Evolutionary conservation across 805 yeast genomes (phyloP).

Genomic region (Lipomyces yamanashiensis): DNA sequence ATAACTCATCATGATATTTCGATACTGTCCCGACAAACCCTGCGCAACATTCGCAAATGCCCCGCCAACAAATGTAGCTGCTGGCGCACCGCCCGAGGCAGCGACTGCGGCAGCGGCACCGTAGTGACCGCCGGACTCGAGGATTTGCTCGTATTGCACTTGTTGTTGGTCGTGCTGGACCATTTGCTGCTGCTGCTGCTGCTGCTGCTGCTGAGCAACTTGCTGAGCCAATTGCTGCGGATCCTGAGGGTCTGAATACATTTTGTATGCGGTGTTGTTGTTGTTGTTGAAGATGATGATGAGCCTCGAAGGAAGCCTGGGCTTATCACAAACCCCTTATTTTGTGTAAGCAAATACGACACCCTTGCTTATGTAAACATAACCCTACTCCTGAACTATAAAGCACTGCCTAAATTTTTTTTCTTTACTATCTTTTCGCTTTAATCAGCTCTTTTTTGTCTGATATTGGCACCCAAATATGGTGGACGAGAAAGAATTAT

Average conservation of each 20-base stretch:
- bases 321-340: too few relatives aligned
- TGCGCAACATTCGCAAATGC: conserved; percentile 91
- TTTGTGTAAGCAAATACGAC: background rate
- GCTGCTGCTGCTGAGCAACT: conserved; percentile 13
- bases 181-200: conserved; percentile 19
- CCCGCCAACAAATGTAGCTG: conserved; percentile 50
- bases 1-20: conserved; percentile 89
- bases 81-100: conserved; percentile 38
- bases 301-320: too few relatives aligned
- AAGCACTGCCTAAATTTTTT: background rate
- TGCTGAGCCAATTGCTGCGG: conserved; percentile 15
- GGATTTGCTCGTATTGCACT: conserved; percentile 34
- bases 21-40: conserved; percentile 79
- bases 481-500: conserved; percentile 1
- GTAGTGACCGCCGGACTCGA: conserved; percentile 37
- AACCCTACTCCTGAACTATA: conserved; percentile 8
- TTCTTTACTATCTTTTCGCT: background rate
- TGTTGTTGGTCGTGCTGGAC: conserved; percentile 19
- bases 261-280: background rate
- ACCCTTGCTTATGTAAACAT: background rate
- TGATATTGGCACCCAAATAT: background rate
- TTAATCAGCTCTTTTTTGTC: background rate
- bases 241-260: conserved; percentile 14
- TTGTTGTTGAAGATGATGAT: too few relatives aligned
- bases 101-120: conserved; percentile 39